phyloP scores from a whole-genome alignment of 2,329 filamentous ascomycete genomes.

The Alternaria solani region DNA sequence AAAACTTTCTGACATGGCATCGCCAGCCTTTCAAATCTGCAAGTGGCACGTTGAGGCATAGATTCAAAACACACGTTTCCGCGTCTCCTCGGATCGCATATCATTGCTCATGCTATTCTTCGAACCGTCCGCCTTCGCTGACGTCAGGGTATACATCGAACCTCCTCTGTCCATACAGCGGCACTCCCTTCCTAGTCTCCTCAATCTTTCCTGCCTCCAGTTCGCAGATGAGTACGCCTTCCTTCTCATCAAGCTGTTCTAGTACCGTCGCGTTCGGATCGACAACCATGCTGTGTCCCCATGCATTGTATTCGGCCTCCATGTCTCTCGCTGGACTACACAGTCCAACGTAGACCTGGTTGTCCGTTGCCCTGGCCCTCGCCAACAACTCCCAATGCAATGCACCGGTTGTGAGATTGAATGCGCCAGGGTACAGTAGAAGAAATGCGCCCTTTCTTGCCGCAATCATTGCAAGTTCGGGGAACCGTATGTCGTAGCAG shows the following conservation, averaged over 20 bases:
- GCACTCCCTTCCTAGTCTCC: conserved; percentile 71
- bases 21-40: background rate
- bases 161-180: conserved; percentile 81
- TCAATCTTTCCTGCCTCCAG: conserved; percentile 55
- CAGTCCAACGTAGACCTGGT: conserved; percentile 91
- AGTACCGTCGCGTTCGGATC: conserved; percentile 89
- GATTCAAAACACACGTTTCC: background rate
- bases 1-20: background rate
- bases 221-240: conserved; percentile 74
- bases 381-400: conserved; percentile 90
- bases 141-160: conserved; percentile 98
- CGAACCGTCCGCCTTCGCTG: conserved; percentile 64
- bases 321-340: conserved; percentile 89
- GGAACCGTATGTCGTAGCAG: conserved; percentile 98
- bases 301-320: conserved; percentile 82
- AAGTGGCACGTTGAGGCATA: too few relatives aligned
- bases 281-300: conserved; percentile 87
- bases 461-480: conserved; percentile 88
- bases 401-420: conserved; percentile 91
- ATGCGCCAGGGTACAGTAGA: conserved; percentile 93
- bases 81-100: background rate
- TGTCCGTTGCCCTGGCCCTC: conserved; percentile 85
- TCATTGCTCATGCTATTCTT: conserved; percentile 40
- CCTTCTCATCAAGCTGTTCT: conserved; percentile 77
- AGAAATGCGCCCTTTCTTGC: conserved; percentile 86